Evolutionary conservation across 495 filamentous ascomycete genomes (phyloP), one percentile per base, ranked within the genome.

Genomic region (Aspergillus olivimuriae): DNA sequence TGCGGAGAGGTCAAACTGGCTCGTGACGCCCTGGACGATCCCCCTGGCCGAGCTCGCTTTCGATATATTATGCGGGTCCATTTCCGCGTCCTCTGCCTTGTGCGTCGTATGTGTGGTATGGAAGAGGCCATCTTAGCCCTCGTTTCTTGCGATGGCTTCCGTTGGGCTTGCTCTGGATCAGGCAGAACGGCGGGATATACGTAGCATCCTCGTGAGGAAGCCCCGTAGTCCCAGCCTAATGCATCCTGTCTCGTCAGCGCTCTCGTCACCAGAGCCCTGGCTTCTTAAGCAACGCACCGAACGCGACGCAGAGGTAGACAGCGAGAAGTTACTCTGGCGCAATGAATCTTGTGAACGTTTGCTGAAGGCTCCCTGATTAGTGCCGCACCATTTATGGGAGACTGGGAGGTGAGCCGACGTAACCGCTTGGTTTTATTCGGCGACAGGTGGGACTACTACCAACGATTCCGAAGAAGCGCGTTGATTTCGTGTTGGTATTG

Each of bases 401-500:
- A 24, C 14, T 4, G 26, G 39, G 28, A 42, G 9, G 39, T 42
- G 28, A 42, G 39, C 39, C 26, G 55, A 20, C 34, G 51, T 39
- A 57, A 44, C 33, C 43, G 54, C 24, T 44, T 51, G 33, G 37
- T 30, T 20, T 61, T 61, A 37, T 47, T 55, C 3, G 39, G 26
- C 20, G 41, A 50, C 19, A 61, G 40, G 20, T 50, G 48, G 12
- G 44, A 43, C 33, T 31, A 46, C 57, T n/a, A n/a, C n/a, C 41
- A 63, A 15, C 52, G 52, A 24, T 53, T 52, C 42, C 56, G 24
- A 36, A 58, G 60, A 38, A 33, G 48, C 33, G 41, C 34, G 44
- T 55, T 61, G 41, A 20, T 38, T 22, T 58, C 34, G 20, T 53
- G 17, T 48, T 63, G 35, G 41, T 68, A 68, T 51, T 65, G 43